Percentiles rank a stretch among this genome's conserved stretches.
Conservation (phyloP, 306 rosid species). For the Citrullus amarus region DNA sequence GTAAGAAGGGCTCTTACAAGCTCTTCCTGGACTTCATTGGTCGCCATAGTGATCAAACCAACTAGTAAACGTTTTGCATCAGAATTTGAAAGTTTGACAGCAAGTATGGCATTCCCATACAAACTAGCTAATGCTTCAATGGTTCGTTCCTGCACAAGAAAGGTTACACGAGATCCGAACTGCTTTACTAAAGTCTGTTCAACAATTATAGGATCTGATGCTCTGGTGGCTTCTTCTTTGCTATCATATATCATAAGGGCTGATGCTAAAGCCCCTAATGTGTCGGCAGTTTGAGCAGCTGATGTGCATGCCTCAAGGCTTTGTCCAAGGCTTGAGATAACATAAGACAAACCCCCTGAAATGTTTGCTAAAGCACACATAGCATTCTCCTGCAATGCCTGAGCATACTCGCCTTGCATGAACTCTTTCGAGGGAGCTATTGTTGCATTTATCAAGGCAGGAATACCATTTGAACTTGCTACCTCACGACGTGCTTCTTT, state of each 20-base stretch:
- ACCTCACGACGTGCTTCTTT: slow-evolving; percentile 93
- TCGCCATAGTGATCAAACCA: slow-evolving; percentile 93
- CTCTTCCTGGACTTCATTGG: slow-evolving; percentile 87
- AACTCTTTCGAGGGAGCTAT: slow-evolving; percentile 99
- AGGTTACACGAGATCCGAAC: slow-evolving; percentile 55
- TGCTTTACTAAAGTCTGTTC: slow-evolving; percentile 82
- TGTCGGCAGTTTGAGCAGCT: slow-evolving; percentile 80
- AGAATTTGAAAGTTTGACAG: slow-evolving; percentile 59
- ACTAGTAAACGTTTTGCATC: slow-evolving; percentile 92
- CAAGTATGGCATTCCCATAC: slow-evolving; percentile 69
- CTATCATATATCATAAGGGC: slow-evolving; percentile 96
- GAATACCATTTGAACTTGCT: slow-evolving; percentile 82
- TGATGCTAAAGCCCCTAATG: slow-evolving; percentile 94
- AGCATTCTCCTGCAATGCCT: slow-evolving; percentile 95
- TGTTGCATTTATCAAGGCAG: slow-evolving; percentile 91
- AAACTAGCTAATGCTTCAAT: slow-evolving; percentile 95
- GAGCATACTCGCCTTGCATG: slow-evolving; percentile 98
- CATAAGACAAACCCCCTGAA: slow-evolving; percentile 94
- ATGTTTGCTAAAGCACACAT: slow-evolving; percentile 99
- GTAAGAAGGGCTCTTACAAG: slow-evolving; percentile 70
- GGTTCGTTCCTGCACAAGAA: slow-evolving; percentile 94
- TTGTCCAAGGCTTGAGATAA: slow-evolving; percentile 95
- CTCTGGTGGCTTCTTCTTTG: slow-evolving; percentile 70
- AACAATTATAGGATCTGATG: slow-evolving; percentile 65
- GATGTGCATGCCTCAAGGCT: slow-evolving; percentile 95